These are phyloP conservation scores for Colletotrichum phormii DNA, from an alignment of 2,329 filamentous ascomycete species.

Conservation along the genomic window DNA sequence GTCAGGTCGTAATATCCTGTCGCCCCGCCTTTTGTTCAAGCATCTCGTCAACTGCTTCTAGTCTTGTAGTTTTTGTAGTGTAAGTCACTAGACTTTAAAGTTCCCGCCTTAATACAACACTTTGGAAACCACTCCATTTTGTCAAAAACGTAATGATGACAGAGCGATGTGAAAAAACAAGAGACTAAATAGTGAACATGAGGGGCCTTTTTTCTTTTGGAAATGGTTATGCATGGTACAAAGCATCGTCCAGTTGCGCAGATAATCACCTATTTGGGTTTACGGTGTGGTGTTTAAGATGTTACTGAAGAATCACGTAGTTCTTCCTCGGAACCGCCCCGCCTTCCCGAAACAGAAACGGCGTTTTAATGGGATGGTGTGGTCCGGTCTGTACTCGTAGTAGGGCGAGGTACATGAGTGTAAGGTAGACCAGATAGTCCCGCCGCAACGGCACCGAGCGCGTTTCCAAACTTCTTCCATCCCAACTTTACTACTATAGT, in stretches of 20 bases:
- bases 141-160: not conserved
- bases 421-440: not conserved
- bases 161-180: too few species aligned
- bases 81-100: not conserved
- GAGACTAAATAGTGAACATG: not conserved
- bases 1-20: not conserved
- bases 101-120: not conserved
- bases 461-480: not conserved
- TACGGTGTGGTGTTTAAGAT: not conserved
- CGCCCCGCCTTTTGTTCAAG: too few species aligned
- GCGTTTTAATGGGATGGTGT: not conserved
- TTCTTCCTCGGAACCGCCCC: constrained; percentile 7
- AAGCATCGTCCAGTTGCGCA: not conserved
- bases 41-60: not conserved
- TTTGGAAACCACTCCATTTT: not conserved
- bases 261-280: not conserved
- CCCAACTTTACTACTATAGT: not conserved
- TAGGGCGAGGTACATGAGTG: too few species aligned
- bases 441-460: not conserved
- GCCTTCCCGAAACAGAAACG: constrained; percentile 15
- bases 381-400: too few species aligned
- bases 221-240: too few species aligned
- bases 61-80: not conserved
- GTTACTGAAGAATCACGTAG: not conserved
- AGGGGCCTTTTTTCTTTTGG: too few species aligned